Evolutionary conservation across 1,284 basidiomycete genomes (phyloP).

Genomic region (Garcileccinum viscosum): DNA sequence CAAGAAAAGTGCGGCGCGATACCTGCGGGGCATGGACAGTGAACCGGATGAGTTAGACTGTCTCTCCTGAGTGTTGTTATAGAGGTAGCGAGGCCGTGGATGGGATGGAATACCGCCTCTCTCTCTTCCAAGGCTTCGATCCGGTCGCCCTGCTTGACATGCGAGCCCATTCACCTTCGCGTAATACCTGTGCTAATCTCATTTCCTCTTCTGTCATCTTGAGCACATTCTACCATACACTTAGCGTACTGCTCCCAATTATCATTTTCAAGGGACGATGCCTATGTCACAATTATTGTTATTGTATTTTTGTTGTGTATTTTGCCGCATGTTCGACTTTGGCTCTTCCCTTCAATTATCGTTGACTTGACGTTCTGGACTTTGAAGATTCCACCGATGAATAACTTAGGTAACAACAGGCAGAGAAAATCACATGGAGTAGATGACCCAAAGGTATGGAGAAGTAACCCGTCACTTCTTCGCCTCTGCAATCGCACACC

Average conservation of each 20-base stretch:
- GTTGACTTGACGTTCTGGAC: too few species aligned
- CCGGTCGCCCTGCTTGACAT: background rate
- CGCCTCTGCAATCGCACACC: background rate
- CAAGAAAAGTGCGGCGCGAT: slow-evolving; percentile 25
- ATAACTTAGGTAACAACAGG: too few species aligned
- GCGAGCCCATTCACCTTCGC: background rate
- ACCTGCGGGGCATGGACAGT: slow-evolving; percentile 27
- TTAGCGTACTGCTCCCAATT: background rate
- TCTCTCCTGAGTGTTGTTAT: slow-evolving; percentile 27
- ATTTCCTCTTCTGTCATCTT: background rate
- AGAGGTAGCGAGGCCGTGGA: background rate
- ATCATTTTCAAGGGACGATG: background rate
- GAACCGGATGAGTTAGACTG: slow-evolving; percentile 43
- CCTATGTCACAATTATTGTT: background rate
- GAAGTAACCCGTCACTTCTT: too few species aligned
- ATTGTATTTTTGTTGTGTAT: background rate
- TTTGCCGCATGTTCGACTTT: background rate
- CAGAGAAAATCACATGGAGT: too few species aligned
- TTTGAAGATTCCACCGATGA: too few species aligned
- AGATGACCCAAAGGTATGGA: too few species aligned
- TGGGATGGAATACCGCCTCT: background rate
- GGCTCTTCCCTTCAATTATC: background rate
- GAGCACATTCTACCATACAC: background rate
- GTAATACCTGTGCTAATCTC: background rate
- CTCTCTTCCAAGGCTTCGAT: background rate